A percentile compares a stretch with the other conserved stretches of the same genome.
These are phyloP conservation scores for Daldinia eschscholtzii DNA, from an alignment of 2,329 filamentous ascomycete genomes.

Conservation along the genomic window DNA sequence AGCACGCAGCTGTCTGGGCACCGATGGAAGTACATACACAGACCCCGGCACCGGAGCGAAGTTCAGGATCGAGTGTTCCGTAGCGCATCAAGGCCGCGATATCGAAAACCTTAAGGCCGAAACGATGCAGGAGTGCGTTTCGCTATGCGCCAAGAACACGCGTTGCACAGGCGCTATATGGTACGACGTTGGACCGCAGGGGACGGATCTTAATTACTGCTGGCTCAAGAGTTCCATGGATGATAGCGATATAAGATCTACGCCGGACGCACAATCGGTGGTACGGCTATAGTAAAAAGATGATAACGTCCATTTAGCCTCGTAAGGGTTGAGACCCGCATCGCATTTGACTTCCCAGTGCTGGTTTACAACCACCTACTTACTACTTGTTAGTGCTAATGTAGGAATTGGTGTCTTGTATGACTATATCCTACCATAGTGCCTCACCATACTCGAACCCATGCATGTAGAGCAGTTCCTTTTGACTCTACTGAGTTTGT, in stretches of 20 bases:
- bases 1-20: constrained; percentile 35
- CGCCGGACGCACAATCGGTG: constrained; percentile 45
- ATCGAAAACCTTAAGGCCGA: constrained; percentile 44
- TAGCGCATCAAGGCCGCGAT: constrained; percentile 45
- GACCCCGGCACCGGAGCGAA: constrained; percentile 37
- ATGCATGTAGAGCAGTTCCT: background rate
- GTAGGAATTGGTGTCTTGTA: background rate
- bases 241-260: constrained; percentile 33
- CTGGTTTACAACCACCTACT: background rate
- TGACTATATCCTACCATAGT: background rate
- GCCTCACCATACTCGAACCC: background rate
- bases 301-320: background rate
- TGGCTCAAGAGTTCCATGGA: constrained; percentile 48
- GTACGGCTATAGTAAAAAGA: constrained; percentile 35
- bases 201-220: constrained; percentile 50
- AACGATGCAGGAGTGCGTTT: constrained; percentile 46
- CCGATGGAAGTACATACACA: constrained; percentile 45
- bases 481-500: background rate
- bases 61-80: constrained; percentile 44
- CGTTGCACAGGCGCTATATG: constrained; percentile 46
- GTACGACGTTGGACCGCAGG: constrained; percentile 48
- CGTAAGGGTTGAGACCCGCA: background rate
- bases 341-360: background rate
- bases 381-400: background rate
- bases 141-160: constrained; percentile 41